These are phyloP conservation scores for Pyrus hybrid DNA, from an alignment of 331 rosid species.

Conservation along the genomic window DNA sequence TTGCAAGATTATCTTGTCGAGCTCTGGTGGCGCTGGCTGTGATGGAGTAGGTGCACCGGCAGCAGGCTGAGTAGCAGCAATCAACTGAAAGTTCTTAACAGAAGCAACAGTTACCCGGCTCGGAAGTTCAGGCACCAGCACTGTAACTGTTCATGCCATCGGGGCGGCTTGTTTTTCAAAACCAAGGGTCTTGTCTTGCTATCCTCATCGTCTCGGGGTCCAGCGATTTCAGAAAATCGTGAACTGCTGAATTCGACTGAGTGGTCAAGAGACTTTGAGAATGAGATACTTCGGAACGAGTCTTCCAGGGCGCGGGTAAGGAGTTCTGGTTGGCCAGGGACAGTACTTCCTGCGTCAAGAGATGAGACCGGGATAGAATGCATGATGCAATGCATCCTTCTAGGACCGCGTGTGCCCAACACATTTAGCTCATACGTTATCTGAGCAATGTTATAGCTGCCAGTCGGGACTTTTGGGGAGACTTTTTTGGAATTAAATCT, in stretches of 20 bases:
- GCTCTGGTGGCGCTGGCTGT: conserved; percentile 65
- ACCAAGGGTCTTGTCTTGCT: conserved; percentile 59
- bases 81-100: conserved; percentile 90
- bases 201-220: conserved; percentile 31
- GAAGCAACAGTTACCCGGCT: conserved; percentile 94
- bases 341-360: conserved; percentile 59
- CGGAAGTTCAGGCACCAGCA: conserved; percentile 96
- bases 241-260: conserved; percentile 75
- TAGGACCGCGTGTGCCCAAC: conserved; percentile 80
- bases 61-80: conserved; percentile 68
- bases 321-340: conserved; percentile 76
- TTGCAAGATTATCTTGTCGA: conserved; percentile 81
- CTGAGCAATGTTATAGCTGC: conserved; percentile 82
- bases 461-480: conserved; percentile 81
- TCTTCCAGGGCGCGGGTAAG: conserved; percentile 51
- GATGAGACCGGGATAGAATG: conserved; percentile 69
- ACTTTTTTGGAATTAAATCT: conserved; percentile 82
- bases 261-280: conserved; percentile 65
- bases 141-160: conserved; percentile 95
- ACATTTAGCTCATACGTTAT: conserved; percentile 73
- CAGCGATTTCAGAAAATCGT: conserved; percentile 63
- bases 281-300: conserved; percentile 70
- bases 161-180: conserved; percentile 89
- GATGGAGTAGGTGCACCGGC: conserved; percentile 66
- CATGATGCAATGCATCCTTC: conserved; percentile 89